Conservation (phyloP, 2,329 filamentous ascomycete genomes). For the Sarocladiaceae sp. region DNA sequence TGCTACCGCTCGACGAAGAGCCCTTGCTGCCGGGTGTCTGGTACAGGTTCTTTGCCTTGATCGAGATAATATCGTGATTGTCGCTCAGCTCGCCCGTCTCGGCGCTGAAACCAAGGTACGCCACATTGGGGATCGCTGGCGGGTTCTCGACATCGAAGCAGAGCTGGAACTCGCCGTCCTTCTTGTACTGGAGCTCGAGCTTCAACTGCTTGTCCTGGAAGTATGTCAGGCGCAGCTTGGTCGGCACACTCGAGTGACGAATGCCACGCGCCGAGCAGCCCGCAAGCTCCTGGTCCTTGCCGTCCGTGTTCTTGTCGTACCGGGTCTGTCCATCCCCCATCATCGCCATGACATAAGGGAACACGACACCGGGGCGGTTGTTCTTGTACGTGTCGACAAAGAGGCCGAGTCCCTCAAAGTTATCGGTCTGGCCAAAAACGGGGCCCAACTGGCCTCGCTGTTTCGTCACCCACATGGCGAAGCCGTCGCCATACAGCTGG, state of each 20-base stretch:
- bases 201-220: slow-evolving; percentile 92
- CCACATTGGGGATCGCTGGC: slow-evolving; percentile 70
- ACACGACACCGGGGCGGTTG: slow-evolving; percentile 89
- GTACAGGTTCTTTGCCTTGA: slow-evolving; percentile 86
- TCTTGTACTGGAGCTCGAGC: slow-evolving; percentile 91
- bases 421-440: slow-evolving; percentile 83
- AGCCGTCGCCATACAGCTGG: slow-evolving; percentile 89
- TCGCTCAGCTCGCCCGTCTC: slow-evolving; percentile 96
- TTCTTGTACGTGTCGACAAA: slow-evolving; percentile 99
- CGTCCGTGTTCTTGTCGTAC: slow-evolving; percentile 92
- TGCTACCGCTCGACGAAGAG: slow-evolving; percentile 26
- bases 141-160: slow-evolving; percentile 74
- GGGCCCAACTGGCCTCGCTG: slow-evolving; percentile 73
- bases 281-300: slow-evolving; percentile 85
- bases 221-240: slow-evolving; percentile 85
- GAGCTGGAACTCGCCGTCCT: slow-evolving; percentile 68
- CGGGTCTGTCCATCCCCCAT: slow-evolving; percentile 80
- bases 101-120: slow-evolving; percentile 71
- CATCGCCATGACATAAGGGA: slow-evolving; percentile 99
- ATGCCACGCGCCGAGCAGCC: slow-evolving; percentile 93
- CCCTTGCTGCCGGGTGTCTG: slow-evolving; percentile 40
- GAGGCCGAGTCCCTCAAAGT: slow-evolving; percentile 88
- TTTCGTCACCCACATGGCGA: slow-evolving; percentile 97
- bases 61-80: slow-evolving; percentile 92
- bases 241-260: slow-evolving; percentile 70